Evolutionary conservation across 148 eudicot species (phyloP).

Genomic region (Silene uniflora): DNA sequence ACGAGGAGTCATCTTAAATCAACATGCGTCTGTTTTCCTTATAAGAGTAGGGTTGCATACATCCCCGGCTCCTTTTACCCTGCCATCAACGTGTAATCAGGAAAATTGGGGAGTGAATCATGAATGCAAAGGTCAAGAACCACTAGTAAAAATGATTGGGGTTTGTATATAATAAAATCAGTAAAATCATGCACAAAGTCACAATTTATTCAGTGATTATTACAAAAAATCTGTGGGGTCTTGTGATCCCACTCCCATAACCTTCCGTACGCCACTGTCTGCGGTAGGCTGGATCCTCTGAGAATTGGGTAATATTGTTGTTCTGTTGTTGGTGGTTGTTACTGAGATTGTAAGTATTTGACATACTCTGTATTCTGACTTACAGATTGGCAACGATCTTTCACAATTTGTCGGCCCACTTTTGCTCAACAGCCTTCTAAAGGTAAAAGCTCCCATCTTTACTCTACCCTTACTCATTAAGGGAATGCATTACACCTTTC

Average conservation of each 20-base stretch:
- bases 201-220: not conserved
- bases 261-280: not conserved
- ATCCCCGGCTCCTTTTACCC: not conserved
- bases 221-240: not conserved
- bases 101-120: no score
- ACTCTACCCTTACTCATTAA: not conserved
- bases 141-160: not conserved
- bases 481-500: not conserved
- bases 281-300: not conserved
- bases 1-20: not conserved
- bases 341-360: constrained; percentile 3
- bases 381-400: constrained; percentile 76
- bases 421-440: constrained; percentile 54
- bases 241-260: not conserved
- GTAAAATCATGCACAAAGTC: not conserved
- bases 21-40: not conserved
- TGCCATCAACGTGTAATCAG: not conserved
- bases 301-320: not conserved
- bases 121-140: no score
- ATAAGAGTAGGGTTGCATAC: not conserved
- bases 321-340: not conserved
- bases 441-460: constrained; percentile 34
- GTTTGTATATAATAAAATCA: not conserved
- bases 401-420: constrained; percentile 78
- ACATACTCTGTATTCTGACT: constrained; percentile 19